Percentiles rank a stretch among this genome's conserved stretches.
Conservation (phyloP, 345 rosid species). For the Lumnitzera littorea region DNA sequence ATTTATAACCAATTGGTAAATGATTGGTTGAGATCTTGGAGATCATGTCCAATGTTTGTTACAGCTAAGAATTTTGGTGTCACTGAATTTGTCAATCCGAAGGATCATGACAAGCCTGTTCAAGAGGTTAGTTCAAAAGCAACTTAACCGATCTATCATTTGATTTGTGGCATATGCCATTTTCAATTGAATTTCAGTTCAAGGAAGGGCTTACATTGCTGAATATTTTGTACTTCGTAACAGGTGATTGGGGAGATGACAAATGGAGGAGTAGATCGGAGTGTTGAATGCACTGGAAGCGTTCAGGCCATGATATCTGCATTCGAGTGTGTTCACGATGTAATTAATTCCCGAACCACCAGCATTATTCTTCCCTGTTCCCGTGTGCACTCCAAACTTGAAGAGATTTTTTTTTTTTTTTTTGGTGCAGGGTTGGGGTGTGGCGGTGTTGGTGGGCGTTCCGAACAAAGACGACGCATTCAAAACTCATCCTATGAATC, state of each 20-base stretch:
- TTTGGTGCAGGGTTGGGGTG: slow-evolving; percentile 36
- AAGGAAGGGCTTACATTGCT: no score
- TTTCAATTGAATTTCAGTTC: no score
- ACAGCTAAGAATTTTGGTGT: slow-evolving; percentile 38
- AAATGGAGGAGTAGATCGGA: slow-evolving; percentile 38
- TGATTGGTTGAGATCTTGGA: not conserved
- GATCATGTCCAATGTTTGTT: not conserved
- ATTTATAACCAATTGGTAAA: not conserved
- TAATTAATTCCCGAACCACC: slow-evolving; percentile 4
- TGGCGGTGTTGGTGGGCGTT: slow-evolving; percentile 38
- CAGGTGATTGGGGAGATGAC: slow-evolving; percentile 45
- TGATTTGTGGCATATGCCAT: no score
- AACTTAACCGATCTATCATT: not conserved
- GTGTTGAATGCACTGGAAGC: slow-evolving; percentile 39
- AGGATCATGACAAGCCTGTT: slow-evolving; percentile 26
- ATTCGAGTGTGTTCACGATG: slow-evolving; percentile 40
- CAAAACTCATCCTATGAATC: slow-evolving; percentile 30
- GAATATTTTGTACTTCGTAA: not conserved
- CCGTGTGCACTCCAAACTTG: not conserved
- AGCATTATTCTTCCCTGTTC: not conserved
- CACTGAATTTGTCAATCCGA: slow-evolving; percentile 30
- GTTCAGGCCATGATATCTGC: slow-evolving; percentile 38
- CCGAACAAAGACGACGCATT: slow-evolving; percentile 35
- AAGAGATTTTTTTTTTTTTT: not conserved
- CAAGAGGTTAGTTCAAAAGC: slow-evolving; percentile 21